Conservation (phyloP, 192 early-diverging fungal genomes). For the Mortierella alpina region DNA sequence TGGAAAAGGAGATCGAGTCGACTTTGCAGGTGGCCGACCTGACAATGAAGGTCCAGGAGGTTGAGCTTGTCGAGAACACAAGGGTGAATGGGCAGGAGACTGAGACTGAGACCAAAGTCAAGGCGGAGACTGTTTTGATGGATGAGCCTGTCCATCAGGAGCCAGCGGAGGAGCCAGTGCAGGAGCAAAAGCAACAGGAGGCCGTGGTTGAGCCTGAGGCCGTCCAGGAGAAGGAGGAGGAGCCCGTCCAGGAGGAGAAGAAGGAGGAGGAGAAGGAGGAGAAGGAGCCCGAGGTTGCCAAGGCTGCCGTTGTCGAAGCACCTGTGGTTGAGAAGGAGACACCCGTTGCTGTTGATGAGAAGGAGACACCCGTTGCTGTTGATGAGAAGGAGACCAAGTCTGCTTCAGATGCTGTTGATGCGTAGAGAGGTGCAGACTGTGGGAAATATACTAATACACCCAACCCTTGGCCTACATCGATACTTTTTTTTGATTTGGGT, state of each 20-base stretch:
- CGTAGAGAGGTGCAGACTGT: neutral
- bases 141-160: neutral
- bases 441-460: too few relatives aligned
- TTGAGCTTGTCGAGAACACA: conserved; percentile 20
- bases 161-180: neutral
- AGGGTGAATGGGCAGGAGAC: neutral
- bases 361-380: neutral
- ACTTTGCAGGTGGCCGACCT: conserved; percentile 11
- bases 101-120: neutral
- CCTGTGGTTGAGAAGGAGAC: neutral
- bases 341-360: conserved; percentile 1
- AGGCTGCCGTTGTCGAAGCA: neutral
- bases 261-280: conserved; percentile 9
- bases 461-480: too few relatives aligned
- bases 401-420: conserved; percentile 1
- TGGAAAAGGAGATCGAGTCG: conserved; percentile 31
- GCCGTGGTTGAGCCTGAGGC: conserved; percentile 6
- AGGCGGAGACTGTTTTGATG: neutral
- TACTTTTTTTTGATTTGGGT: too few relatives aligned
- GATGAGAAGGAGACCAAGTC: neutral
- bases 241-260: conserved; percentile 2
- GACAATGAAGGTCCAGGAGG: conserved; percentile 25
- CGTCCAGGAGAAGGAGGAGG: conserved; percentile 11
- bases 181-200: conserved; percentile 19
- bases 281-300: conserved; percentile 18